Percentiles rank a stretch among this genome's conserved stretches.
phyloP scores from a whole-genome alignment of 2,329 filamentous ascomycete species.

The Mariannaea sp. region DNA sequence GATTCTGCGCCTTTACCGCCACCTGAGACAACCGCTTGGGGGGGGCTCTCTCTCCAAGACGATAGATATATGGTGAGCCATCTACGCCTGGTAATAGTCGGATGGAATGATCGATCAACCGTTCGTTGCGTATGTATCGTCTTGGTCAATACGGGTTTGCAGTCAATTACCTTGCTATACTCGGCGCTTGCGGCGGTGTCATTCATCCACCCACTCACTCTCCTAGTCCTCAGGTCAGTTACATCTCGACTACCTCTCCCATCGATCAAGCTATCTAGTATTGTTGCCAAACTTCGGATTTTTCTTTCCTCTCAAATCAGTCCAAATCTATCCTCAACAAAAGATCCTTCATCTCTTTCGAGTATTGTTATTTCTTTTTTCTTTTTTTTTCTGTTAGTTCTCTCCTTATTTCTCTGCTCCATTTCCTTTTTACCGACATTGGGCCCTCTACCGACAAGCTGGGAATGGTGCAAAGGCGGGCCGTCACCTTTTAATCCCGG shows the following conservation, averaged over 20 bases:
- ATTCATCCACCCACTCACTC: neutral
- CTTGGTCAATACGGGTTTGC: too few species aligned
- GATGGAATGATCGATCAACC: too few species aligned
- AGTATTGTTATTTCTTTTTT: too few species aligned
- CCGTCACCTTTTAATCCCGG: slow-evolving; percentile 8
- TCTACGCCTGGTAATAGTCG: slow-evolving; percentile 35
- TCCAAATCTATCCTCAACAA: too few species aligned
- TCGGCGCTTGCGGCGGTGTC: slow-evolving; percentile 9
- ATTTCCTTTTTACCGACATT: neutral
- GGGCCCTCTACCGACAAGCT: neutral
- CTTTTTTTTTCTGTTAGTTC: slow-evolving; percentile 3
- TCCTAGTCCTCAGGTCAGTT: too few species aligned
- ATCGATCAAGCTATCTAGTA: too few species aligned
- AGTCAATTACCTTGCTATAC: too few species aligned
- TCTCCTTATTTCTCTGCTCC: neutral
- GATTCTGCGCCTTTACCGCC: slow-evolving; percentile 29
- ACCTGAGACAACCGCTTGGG: slow-evolving; percentile 37
- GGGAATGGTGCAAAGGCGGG: slow-evolving; percentile 1
- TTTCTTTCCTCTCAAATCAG: too few species aligned
- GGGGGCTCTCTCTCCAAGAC: slow-evolving; percentile 16
- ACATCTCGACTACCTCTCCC: too few species aligned
- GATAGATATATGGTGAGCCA: slow-evolving; percentile 32
- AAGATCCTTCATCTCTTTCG: too few species aligned
- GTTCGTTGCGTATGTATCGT: too few species aligned
- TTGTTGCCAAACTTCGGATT: too few species aligned